These are phyloP conservation scores for Flueggea neowawraea DNA, from an alignment of 441 rosid species.

Conservation along the genomic window DNA sequence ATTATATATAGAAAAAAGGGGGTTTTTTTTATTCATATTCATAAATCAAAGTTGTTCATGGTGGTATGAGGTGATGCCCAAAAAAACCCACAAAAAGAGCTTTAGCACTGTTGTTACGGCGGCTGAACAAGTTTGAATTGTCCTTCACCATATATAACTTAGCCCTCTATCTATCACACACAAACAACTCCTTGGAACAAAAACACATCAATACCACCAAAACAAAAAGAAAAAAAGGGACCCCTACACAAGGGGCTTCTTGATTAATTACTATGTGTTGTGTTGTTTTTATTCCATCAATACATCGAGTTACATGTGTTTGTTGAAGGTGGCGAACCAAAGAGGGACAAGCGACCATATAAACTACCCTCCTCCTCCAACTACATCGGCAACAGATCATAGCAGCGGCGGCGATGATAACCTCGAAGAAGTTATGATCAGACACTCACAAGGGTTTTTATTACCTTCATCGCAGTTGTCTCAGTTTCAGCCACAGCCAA, in stretches of 20 bases:
- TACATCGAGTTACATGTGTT: conserved; percentile 25
- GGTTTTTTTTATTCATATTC: too few relatives aligned
- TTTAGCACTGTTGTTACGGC: conserved; percentile 10
- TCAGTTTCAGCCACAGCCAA: not conserved
- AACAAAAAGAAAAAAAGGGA: not conserved
- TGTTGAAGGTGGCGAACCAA: conserved; percentile 52
- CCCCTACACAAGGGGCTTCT: not conserved
- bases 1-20: too few relatives aligned
- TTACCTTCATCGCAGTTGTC: conserved; percentile 7
- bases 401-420: conserved; percentile 13
- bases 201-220: not conserved
- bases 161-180: not conserved
- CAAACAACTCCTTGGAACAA: too few relatives aligned
- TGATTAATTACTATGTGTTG: too few relatives aligned
- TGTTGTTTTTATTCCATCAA: not conserved
- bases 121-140: conserved; percentile 18
- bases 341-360: conserved; percentile 29
- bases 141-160: conserved; percentile 13
- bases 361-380: conserved; percentile 7
- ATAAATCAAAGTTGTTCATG: too few relatives aligned
- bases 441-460: not conserved
- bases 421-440: conserved; percentile 5
- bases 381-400: conserved; percentile 4
- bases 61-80: too few relatives aligned
- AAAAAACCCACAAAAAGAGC: not conserved